Base-by-base conservation (phyloP, 305 asterid species). In the Fraxinus ornus region DNA sequence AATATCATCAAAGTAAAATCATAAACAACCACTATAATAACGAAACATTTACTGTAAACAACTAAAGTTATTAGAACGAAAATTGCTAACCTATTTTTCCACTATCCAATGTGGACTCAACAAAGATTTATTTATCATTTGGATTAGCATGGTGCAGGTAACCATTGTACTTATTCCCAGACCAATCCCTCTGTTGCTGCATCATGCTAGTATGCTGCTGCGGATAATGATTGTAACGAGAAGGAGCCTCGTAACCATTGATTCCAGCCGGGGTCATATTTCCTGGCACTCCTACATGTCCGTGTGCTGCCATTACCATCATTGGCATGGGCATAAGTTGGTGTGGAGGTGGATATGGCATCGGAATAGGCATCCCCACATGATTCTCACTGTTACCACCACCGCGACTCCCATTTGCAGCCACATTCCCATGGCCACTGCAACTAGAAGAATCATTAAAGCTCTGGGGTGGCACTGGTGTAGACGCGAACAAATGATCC, bases 381-480 rank as follows among this genome's bases (percentile, higher is more conserved):
- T 90, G 91, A 75, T 86, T 89, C 66, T 78, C 88, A 62, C 74
- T 81, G 75, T 76, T 87, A 22, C 79, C 88, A 70, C 87, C 85
- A 57, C 89, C 90, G 75, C 82, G 87, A 76, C 85, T 86, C 24
- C 87, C 89, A 80, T 73, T 85, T 3, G 85, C 88, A 55, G 80
- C 77, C 22, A 87, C 86, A 75, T 85, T 86, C 74, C 86, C 90
- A 57, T 83, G 86, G 73, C 86, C 86, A 32, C 87, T 88, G 30
- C 81, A 90, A 77, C 90, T 82, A 35, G 94, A 88, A 1, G 93
- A 87, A 81, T 93, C 95, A 17, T 85, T 94, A 78, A 90, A 88
- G 86, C 93, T 90, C 90, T 90, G 95, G 3, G 93, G 89, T 36
- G 97, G 91, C 88, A 87, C 88, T 0, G 95, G 96, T 10, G 94